A percentile compares a stretch with the other conserved stretches of the same genome.
These are phyloP conservation scores for Cladosporium sphaerospermum DNA, from an alignment of 2,329 filamentous ascomycete species.

Conservation along the genomic window DNA sequence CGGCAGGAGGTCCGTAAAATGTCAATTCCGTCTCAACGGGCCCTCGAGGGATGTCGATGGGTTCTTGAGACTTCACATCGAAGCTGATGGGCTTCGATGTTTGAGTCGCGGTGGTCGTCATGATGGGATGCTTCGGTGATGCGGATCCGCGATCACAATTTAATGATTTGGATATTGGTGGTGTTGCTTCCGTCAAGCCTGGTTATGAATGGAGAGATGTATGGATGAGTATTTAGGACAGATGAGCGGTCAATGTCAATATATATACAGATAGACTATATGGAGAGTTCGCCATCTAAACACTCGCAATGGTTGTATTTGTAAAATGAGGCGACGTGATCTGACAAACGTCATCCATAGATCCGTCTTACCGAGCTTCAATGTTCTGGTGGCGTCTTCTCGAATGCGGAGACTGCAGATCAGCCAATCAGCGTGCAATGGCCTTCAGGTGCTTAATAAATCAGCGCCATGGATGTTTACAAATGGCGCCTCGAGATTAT, in stretches of 20 bases:
- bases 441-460: slow-evolving; percentile 1
- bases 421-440: background rate
- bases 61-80: slow-evolving; percentile 14
- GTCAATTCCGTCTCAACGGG: slow-evolving; percentile 56
- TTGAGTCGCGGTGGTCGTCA: slow-evolving; percentile 23
- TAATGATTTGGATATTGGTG: background rate
- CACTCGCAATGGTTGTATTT: background rate
- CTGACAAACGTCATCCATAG: background rate
- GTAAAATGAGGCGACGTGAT: background rate
- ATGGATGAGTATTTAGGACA: background rate
- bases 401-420: background rate
- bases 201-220: background rate
- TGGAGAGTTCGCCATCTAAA: background rate
- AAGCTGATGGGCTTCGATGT: slow-evolving; percentile 18
- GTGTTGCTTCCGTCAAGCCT: background rate
- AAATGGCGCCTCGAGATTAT: background rate
- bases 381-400: slow-evolving; percentile 1
- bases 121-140: background rate
- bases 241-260: background rate
- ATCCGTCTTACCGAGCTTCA: background rate
- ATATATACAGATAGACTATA: background rate
- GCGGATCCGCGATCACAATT: background rate
- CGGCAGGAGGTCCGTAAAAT: slow-evolving; percentile 58
- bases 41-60: slow-evolving; percentile 47
- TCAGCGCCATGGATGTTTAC: background rate